Evolutionary conservation across 805 yeast species (phyloP), one percentile per base, ranked within the genome.

Genomic region (Yamadazyma phyllophila): DNA sequence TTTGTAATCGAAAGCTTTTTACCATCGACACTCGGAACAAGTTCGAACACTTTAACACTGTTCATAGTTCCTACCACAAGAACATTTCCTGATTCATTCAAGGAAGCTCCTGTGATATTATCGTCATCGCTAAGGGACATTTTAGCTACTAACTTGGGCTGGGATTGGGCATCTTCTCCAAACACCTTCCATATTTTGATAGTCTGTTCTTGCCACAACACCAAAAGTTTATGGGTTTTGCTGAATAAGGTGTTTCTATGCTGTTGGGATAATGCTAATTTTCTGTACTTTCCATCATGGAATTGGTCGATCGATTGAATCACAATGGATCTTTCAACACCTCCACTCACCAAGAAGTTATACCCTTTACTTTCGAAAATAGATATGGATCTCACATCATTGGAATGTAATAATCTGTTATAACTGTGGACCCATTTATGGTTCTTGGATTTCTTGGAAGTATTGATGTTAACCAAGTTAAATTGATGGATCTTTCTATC

Each of bases 401-500:
- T 83, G 33, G 94, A 80, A 63, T 94, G 98, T 50, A 90, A 73
- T 44, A 92, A 73, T 58, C 96, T 77, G 63, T 83, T 88, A 44
- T 82, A 77, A 51, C 82, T 76, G 56, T 81, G 83, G 13, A 85
- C 78, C 98, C 98, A 92, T 59, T 82, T 81, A 34, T 67, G 50
- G 6, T 49, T 48, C 30, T 61, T 61, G 14, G 56, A 47, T 13
- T 52, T 49, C 38, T 58, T 60, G 9, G 40, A 36, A 12, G 38
- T 11, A 33, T 38, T 44, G 42, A 51, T 53, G 16, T 56, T 57
- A 2, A 84, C 71, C 43, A 76, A 65, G 48, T 75, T 72, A 63
- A 85, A 88, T 57, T 83, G 85, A 59, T 81, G 86, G 40, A 94
- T 88, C 60, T 90, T 90, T 57, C 97, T 78, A 63, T 94, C 99